Percentiles rank a stretch among this genome's conserved stretches.
Evolutionary conservation across 306 rosid genomes (phyloP).

Genomic region (Begonia fuchsioides): DNA sequence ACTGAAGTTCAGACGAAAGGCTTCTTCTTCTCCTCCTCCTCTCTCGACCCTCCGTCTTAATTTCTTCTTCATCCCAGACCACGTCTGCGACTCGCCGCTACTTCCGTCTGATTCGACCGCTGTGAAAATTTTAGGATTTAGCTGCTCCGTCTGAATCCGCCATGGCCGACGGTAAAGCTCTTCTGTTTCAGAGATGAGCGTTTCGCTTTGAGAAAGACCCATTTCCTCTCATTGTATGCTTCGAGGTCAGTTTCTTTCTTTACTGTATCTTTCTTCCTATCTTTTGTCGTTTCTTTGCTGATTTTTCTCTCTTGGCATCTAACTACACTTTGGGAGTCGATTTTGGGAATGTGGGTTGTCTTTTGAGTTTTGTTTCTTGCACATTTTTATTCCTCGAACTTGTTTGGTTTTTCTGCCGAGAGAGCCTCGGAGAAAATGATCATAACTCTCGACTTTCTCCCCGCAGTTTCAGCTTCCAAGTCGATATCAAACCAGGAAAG

Average conservation of each 20-base stretch:
- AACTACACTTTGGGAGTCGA: background rate
- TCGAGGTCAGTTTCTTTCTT: conserved; percentile 36
- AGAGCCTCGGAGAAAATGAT: background rate
- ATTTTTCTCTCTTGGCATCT: no score
- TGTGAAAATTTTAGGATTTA: no score
- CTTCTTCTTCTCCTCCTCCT: background rate
- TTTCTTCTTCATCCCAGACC: no score
- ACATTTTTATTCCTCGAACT: background rate
- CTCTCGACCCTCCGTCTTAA: no score
- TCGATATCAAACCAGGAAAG: conserved; percentile 28
- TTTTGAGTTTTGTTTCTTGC: background rate
- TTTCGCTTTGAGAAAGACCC: background rate
- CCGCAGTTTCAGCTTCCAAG: conserved; percentile 42
- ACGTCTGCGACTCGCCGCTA: no score
- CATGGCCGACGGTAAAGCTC: background rate
- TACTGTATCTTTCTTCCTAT: background rate
- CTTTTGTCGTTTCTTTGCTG: no score
- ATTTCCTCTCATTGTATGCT: conserved; percentile 24
- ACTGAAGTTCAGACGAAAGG: background rate
- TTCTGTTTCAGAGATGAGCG: background rate
- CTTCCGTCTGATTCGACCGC: no score
- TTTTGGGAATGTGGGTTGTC: background rate
- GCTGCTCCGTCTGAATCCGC: background rate
- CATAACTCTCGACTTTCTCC: background rate
- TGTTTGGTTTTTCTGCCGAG: no score